phyloP scores from a whole-genome alignment of 305 asterid species.

The Fraxinus xanthoxyloides region DNA sequence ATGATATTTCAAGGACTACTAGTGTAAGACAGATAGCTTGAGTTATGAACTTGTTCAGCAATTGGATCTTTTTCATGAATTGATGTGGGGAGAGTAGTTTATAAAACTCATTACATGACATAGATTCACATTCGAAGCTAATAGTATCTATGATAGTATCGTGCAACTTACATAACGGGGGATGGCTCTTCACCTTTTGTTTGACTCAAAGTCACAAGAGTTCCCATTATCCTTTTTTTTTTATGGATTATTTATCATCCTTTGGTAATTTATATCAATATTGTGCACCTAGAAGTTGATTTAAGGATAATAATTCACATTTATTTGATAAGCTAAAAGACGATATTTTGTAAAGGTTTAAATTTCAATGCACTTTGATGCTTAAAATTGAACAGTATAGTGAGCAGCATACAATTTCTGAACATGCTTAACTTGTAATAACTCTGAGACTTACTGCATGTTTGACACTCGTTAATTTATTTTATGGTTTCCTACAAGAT shows the following conservation, averaged over 20 bases:
- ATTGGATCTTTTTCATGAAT: constrained; percentile 1
- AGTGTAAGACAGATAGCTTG: constrained; percentile 1
- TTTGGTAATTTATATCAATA: constrained; percentile 2
- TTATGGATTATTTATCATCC: neutral
- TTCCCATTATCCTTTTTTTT: neutral
- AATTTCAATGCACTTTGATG: neutral
- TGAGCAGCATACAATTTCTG: neutral
- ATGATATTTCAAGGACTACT: constrained; percentile 8
- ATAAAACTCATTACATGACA: neutral
- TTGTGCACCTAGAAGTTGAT: neutral
- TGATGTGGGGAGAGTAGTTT: constrained; percentile 2
- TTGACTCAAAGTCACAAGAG: neutral
- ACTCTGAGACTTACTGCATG: neutral
- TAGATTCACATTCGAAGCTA: constrained; percentile 3
- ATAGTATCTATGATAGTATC: neutral
- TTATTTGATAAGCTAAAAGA: neutral
- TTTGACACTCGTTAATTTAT: neutral
- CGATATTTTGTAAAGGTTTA: neutral
- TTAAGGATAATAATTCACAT: neutral
- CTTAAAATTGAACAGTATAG: neutral
- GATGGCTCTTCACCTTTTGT: neutral
- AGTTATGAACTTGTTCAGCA: neutral
- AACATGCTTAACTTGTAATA: constrained; percentile 17
- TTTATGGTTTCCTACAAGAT: neutral
- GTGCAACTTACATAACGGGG: neutral